Evolutionary conservation across 345 rosid species (phyloP).

Genomic region (Microcos paniculata): DNA sequence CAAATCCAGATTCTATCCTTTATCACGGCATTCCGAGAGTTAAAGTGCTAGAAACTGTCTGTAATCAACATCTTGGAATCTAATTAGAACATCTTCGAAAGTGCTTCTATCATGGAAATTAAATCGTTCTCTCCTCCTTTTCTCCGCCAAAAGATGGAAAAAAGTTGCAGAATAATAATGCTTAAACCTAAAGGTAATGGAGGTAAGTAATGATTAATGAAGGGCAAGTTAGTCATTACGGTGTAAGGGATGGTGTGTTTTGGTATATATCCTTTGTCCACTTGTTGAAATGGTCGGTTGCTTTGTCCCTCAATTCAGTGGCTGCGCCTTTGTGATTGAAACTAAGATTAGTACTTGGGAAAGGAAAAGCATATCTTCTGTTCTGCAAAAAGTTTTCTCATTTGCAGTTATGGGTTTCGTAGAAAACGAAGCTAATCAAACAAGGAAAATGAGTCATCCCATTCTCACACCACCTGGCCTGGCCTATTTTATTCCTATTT

Average conservation of each 20-base stretch:
- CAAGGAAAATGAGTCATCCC: neutral
- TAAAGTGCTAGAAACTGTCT: neutral
- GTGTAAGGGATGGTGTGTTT: neutral
- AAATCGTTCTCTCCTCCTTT: too few relatives aligned
- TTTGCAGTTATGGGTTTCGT: neutral
- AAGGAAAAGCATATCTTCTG: slow-evolving; percentile 33
- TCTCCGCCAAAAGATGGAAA: too few relatives aligned
- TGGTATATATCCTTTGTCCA: slow-evolving; percentile 42
- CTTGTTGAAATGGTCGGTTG: slow-evolving; percentile 36
- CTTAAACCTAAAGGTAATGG: neutral
- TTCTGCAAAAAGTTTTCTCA: neutral
- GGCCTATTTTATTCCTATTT: neutral
- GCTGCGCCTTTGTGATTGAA: slow-evolving; percentile 7
- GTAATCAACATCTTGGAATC: neutral
- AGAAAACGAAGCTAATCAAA: slow-evolving; percentile 9
- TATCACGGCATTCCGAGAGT: too few relatives aligned
- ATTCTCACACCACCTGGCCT: neutral
- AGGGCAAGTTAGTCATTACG: slow-evolving; percentile 22
- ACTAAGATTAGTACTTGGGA: slow-evolving; percentile 9
- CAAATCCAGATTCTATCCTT: neutral
- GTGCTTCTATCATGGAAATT: too few relatives aligned
- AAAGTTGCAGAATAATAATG: too few relatives aligned
- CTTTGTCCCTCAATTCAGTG: slow-evolving; percentile 27
- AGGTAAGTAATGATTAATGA: too few relatives aligned
- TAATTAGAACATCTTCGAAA: neutral